Evolutionary conservation across 2,329 filamentous ascomycete species (phyloP).

Genomic region (Beauveria varroae): DNA sequence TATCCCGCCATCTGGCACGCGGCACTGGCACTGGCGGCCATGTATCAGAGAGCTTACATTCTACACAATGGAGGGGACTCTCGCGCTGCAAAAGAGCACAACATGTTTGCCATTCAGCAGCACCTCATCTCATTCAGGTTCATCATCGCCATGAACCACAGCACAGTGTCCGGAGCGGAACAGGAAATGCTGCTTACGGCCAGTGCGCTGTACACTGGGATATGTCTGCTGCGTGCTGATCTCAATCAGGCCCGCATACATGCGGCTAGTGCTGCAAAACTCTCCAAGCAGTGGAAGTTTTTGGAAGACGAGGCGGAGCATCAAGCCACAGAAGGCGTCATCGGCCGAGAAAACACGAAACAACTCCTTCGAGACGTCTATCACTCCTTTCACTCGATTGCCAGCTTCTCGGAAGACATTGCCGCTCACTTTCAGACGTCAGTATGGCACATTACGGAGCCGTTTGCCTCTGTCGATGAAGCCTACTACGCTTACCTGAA

Average conservation of each 20-base stretch:
- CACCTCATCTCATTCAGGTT: constrained; percentile 12
- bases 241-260: constrained; percentile 12
- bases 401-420: neutral
- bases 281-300: constrained; percentile 14
- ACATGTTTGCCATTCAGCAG: constrained; percentile 13
- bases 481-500: constrained; percentile 9
- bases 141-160: constrained; percentile 8
- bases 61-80: neutral
- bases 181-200: constrained; percentile 14
- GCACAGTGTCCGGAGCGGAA: neutral
- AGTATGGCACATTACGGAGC: neutral
- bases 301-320: constrained; percentile 5
- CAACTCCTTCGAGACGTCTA: constrained; percentile 14
- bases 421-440: neutral
- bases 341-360: neutral
- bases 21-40: constrained; percentile 1
- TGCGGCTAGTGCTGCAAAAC: constrained; percentile 6
- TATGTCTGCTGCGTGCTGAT: constrained; percentile 14
- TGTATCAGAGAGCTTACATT: neutral
- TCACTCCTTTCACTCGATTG: constrained; percentile 7
- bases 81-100: neutral
- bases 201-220: constrained; percentile 12
- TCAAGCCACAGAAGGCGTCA: neutral
- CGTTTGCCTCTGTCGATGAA: constrained; percentile 3
- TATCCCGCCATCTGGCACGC: constrained; percentile 11